phyloP scores from a whole-genome alignment of 225 moss, liverwort and hornwort genomes.

The Sphagnum contortum region DNA sequence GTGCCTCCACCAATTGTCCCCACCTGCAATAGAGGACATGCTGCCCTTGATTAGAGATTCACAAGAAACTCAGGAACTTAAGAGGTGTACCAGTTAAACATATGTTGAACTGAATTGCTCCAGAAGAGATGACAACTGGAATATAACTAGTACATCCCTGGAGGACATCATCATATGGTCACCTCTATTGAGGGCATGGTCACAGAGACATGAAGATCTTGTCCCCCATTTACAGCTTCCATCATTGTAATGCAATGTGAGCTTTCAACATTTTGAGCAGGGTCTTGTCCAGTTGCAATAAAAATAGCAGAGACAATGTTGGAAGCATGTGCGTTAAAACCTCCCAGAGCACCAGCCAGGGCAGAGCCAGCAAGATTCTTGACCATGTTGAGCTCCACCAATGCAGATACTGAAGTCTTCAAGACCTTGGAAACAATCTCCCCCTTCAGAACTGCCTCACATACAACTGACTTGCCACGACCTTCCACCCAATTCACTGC shows the following conservation, averaged over 20 bases:
- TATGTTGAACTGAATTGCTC: no score
- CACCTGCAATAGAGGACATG: constrained; percentile 2
- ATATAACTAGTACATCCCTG: no score
- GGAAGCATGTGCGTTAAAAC: constrained; percentile 44
- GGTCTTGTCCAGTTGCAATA: constrained; percentile 49
- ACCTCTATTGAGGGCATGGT: constrained; percentile 45
- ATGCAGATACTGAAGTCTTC: constrained; percentile 28
- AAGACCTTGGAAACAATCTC: constrained; percentile 19
- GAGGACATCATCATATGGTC: no score
- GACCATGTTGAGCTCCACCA: constrained; percentile 35
- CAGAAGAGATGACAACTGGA: no score
- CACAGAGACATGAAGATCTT: constrained; percentile 38
- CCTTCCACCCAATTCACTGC: constrained; percentile 67
- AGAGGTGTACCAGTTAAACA: no score
- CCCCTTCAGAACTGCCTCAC: constrained; percentile 33
- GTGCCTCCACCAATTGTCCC: constrained; percentile 53
- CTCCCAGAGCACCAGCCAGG: constrained; percentile 40
- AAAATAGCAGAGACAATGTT: constrained; percentile 44
- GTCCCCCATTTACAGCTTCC: constrained; percentile 42
- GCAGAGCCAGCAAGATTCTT: constrained; percentile 46
- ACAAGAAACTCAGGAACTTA: no score
- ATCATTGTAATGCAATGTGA: constrained; percentile 48
- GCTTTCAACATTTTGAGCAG: constrained; percentile 47
- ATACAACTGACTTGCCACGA: constrained; percentile 58
- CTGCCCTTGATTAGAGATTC: no score